phyloP scores from a whole-genome alignment of 1,284 basidiomycete genomes.

The Gomphus bonarii region DNA sequence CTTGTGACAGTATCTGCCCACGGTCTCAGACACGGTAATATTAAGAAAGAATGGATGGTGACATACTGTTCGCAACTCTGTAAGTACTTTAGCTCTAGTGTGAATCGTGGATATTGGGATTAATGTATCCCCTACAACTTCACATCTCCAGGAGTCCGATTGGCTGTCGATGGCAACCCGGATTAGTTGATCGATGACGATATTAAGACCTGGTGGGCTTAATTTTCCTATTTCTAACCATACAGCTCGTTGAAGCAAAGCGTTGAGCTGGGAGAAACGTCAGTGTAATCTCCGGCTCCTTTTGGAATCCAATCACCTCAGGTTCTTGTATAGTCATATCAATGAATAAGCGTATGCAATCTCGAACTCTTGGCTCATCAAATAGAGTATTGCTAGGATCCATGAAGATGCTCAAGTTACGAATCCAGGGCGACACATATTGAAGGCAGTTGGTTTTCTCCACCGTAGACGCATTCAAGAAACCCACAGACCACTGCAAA shows the following conservation, averaged over 20 bases:
- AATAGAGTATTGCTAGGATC: constrained; percentile 56
- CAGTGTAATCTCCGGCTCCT: neutral
- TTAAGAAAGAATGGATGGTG: neutral
- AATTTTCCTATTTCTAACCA: constrained; percentile 68
- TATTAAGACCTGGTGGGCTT: constrained; percentile 44
- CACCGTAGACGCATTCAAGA: constrained; percentile 25
- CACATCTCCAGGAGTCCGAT: constrained; percentile 63
- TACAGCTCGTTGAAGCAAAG: constrained; percentile 61
- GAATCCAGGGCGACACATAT: constrained; percentile 81
- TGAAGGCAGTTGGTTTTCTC: constrained; percentile 65
- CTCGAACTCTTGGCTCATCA: constrained; percentile 61
- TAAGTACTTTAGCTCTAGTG: constrained; percentile 66
- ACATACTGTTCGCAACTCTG: constrained; percentile 66
- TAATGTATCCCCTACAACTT: constrained; percentile 66
- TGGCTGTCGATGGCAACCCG: constrained; percentile 74
- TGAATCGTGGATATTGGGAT: constrained; percentile 66
- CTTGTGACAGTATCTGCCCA: constrained; percentile 56
- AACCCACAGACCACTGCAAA: constrained; percentile 59
- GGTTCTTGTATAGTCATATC: constrained; percentile 47
- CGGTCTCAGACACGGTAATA: neutral
- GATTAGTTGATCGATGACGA: constrained; percentile 70
- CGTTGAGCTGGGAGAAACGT: constrained; percentile 40
- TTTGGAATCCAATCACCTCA: constrained; percentile 20
- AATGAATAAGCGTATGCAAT: constrained; percentile 68
- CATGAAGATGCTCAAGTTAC: constrained; percentile 63